Conservation (phyloP, 148 eudicot genomes). For the Camellia japonica region DNA sequence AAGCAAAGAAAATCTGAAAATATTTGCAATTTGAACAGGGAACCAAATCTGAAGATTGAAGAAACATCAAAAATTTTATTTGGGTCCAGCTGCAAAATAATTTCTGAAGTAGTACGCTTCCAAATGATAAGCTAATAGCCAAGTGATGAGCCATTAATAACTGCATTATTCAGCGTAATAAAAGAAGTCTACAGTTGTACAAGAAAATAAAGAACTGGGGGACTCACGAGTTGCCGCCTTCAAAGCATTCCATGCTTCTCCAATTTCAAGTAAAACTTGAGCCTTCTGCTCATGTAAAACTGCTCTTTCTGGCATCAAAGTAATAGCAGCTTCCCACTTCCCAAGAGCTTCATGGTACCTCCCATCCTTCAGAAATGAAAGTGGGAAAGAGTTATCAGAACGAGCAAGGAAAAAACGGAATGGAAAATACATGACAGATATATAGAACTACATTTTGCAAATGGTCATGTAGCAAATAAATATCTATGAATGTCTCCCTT, state of each 20-base stretch:
- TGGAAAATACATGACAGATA: background rate
- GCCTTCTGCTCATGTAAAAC: too few relatives aligned
- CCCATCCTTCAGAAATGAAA: slow-evolving; percentile 53
- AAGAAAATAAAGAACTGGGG: slow-evolving; percentile 1
- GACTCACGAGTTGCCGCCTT: slow-evolving; percentile 76
- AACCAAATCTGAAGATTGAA: background rate
- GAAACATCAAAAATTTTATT: background rate
- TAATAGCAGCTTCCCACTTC: slow-evolving; percentile 39
- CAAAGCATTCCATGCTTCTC: slow-evolving; percentile 60
- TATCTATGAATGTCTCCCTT: too few relatives aligned
- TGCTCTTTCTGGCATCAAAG: too few relatives aligned
- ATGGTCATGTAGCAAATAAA: too few relatives aligned
- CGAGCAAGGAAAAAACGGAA: slow-evolving; percentile 13
- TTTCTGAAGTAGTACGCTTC: background rate
- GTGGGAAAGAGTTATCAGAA: background rate
- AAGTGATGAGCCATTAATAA: too few relatives aligned
- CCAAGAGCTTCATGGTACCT: slow-evolving; percentile 82
- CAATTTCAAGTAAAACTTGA: too few relatives aligned
- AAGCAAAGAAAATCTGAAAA: background rate
- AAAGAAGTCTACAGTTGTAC: too few relatives aligned
- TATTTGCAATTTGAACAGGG: background rate
- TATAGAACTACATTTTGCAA: too few relatives aligned
- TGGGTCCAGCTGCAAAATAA: background rate
- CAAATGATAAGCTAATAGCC: background rate
- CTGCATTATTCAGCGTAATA: too few relatives aligned